Base-by-base conservation (phyloP, 495 filamentous ascomycete species). In the Sporormia fimetaria region DNA sequence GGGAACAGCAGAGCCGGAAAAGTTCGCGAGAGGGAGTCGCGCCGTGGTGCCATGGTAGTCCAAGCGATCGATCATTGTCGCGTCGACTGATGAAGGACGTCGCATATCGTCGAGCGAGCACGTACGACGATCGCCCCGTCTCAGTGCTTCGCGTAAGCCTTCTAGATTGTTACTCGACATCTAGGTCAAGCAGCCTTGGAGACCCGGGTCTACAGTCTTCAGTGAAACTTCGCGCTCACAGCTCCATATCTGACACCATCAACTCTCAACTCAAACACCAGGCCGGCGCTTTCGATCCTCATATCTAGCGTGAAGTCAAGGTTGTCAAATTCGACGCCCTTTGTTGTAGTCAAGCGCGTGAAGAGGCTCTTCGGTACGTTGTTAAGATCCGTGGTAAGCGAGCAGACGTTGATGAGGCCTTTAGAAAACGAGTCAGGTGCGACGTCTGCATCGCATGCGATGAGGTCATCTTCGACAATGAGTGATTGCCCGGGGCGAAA, bases 241-340 rank as follows among this genome's bases (percentile, higher is more conserved):
- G 70, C 60, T 12, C 78, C 80, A 63, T 83, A 83, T 51, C 76
- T 57, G 26, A 81, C 74, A 3, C 78, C 78, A 51, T 82, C 78
- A 20, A 84, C 79, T 56, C 76, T 78, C 33, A 84, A 54, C 62
- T 81, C 78, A 61, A 84, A 83, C 21, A 75, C 69, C 46, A 84
- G 49, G 7, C 76, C 75, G 0, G 79, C 80, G 40, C 74, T 79
- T 47, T 83, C 76, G 21, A 83, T 78, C 40, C 74, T 75, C 74
- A 84, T 78, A 58, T 82, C 78, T 15, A 84, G 68, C 7, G 74
- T 78, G 49, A 84, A 84, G 48, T 84, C 80, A 40, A 84, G 59
- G 46, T 80, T 82, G 51, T 81, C 74, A 52, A 82, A 84, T 58
- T 81, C 78, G 11, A 79, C 70, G 6, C 80, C 80, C 15, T 73